Base-by-base conservation (phyloP, 2,329 filamentous ascomycete species). In the Diaporthe destruens region DNA sequence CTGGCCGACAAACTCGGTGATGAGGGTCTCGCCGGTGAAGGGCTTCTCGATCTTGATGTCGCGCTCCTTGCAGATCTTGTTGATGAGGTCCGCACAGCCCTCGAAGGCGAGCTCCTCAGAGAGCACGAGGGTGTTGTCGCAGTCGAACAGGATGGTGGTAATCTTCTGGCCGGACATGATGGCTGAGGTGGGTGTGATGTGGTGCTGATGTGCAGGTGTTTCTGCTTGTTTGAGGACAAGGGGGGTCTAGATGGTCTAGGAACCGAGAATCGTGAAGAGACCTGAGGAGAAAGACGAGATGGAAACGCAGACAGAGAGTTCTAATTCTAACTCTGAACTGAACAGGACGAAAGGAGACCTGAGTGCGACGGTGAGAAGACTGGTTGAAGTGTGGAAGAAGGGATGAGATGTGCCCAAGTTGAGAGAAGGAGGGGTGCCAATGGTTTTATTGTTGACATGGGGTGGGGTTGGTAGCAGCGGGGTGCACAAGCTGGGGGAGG, bases 31-130 rank as follows among this genome's bases (percentile, higher is more conserved):
- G 79, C 93, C 93, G 5, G 93, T 95, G 86, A 97, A 98, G 80
- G 88, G 90, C 77, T 90, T 87, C 39, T 82, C 76, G 74, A 78
- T 74, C 34, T 86, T 79, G 78, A 94, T 86, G 78, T 87, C 85
- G 32, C 57, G 72, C 79, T 92, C 88, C 77, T 88, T 87, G 81
- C 96, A 90, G 81, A 97, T 94, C 82, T 94, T 87, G 85, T 98
- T 98, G 87, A 94, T 92, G 76, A 98, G 91, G 74, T 94, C 93
- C 79, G 95, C 94, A 83, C 94, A 97, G 77, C 94, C 95, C 85
- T 96, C 94, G 82, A 98, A 97, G 81, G 95, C 95, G 78, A 97
- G 89, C 79, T 93, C 91, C 86, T 98, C 95, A 70, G 94, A 97
- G 78, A 96, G 90, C 81, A 96, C 94, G 81, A 98, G 94, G 76